These are phyloP conservation scores for Mycosphaerella arachidis DNA, from an alignment of 2,329 filamentous ascomycete genomes.

Conservation along the genomic window DNA sequence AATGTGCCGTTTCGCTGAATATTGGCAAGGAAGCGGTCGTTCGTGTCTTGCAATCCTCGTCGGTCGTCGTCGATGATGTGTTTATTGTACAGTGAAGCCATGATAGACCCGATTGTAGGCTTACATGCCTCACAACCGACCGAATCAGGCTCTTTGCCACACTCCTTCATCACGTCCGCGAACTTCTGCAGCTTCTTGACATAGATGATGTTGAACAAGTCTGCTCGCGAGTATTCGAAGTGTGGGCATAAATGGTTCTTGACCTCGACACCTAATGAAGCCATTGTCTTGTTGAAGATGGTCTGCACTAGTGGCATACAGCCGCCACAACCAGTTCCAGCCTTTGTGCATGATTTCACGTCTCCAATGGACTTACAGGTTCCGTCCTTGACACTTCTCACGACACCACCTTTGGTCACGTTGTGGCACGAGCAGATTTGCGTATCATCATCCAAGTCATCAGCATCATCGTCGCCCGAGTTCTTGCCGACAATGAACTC, in stretches of 20 bases:
- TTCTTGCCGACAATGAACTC: slow-evolving; percentile 79
- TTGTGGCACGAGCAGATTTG: slow-evolving; percentile 94
- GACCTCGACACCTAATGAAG: slow-evolving; percentile 77
- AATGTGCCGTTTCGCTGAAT: slow-evolving; percentile 90
- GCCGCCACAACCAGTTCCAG: slow-evolving; percentile 83
- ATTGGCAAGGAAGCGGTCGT: slow-evolving; percentile 82
- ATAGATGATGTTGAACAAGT: slow-evolving; percentile 85
- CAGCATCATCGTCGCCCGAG: slow-evolving; percentile 69
- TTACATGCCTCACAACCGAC: slow-evolving; percentile 84
- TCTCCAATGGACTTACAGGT: slow-evolving; percentile 76
- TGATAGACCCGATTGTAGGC: slow-evolving; percentile 73
- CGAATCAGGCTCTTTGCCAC: slow-evolving; percentile 66
- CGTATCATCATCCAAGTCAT: slow-evolving; percentile 76
- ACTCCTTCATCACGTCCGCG: slow-evolving; percentile 70
- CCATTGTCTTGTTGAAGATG: slow-evolving; percentile 88
- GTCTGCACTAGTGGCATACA: slow-evolving; percentile 84
- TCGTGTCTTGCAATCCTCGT: slow-evolving; percentile 81
- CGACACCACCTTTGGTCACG: slow-evolving; percentile 78
- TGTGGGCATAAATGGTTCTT: slow-evolving; percentile 82
- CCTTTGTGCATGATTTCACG: slow-evolving; percentile 86
- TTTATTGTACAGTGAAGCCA: slow-evolving; percentile 76
- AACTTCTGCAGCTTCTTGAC: slow-evolving; percentile 73
- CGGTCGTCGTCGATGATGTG: slow-evolving; percentile 69
- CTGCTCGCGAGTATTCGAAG: slow-evolving; percentile 76
- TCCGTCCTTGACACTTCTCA: slow-evolving; percentile 67